Evolutionary conservation across 345 rosid species (phyloP), one percentile per base, ranked within the genome.

Genomic region (Moringa oleifera): DNA sequence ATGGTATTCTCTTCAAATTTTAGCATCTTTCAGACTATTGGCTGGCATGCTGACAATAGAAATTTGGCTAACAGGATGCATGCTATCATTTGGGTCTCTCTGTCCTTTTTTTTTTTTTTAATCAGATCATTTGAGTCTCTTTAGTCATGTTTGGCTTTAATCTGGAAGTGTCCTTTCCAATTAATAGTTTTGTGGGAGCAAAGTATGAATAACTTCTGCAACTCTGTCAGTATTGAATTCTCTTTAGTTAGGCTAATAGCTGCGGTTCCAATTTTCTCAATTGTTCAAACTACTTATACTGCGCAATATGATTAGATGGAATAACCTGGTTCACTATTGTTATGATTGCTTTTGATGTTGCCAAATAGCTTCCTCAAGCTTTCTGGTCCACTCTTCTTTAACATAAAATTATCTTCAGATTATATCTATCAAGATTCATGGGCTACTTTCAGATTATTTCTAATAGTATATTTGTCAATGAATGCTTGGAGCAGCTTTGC

Each of bases 401-500:
- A 33, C 37, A 5, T 33, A 33, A 33, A 11, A 11, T 33, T 33
- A 33, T 33, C n/a, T 33, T 33, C 37, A 33, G 5, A 33, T 33
- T 41, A 41, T 7, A 41, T 15, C 13, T 41, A 7, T 41, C 47
- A 41, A 41, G 12, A 41, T 41, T 41, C 13, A 7, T 41, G 47
- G 12, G 47, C 17, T 41, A 51, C 9, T 51, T 51, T 65, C 20
- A 9, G 45, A 47, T 25, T 18, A 45, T 9, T 55, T 2, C 5
- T 41, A 57, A 55, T 66, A 12, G 24, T 17, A 2, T 50, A 24
- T 54, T 46, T 63, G 59, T 28, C 45, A 58, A 50, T 52, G 6
- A 24, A 28, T 69, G 60, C 20, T 70, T 65, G 57, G 62, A 62
- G 73, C 95, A 94, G 99, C 85, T 94, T 94, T 75, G 85, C 99